phyloP scores from a whole-genome alignment of 495 filamentous ascomycete species.

The Aspergillus conjunctus region DNA sequence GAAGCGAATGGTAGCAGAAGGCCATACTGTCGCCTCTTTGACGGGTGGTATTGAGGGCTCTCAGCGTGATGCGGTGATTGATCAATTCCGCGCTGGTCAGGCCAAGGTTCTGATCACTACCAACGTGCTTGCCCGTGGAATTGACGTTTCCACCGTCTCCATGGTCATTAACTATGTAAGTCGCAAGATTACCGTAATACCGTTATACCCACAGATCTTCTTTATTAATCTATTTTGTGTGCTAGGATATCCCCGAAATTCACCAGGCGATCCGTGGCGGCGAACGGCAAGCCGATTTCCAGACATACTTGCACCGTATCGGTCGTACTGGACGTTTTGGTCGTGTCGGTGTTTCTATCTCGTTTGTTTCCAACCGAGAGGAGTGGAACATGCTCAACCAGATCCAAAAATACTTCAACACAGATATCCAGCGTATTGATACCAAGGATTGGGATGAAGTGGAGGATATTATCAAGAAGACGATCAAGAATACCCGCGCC shows the following conservation, averaged over 20 bases:
- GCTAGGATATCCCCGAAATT: conserved; percentile 59
- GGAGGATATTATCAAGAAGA: conserved; percentile 76
- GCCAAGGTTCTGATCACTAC: conserved; percentile 99
- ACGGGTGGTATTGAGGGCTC: conserved; percentile 82
- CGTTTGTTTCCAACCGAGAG: conserved; percentile 78
- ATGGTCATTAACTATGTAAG: conserved; percentile 94
- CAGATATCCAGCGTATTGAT: conserved; percentile 59
- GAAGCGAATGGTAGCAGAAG: conserved; percentile 79
- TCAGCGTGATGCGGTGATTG: conserved; percentile 82
- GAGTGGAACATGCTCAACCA: conserved; percentile 73
- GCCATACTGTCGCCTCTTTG: conserved; percentile 86
- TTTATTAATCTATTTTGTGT: conserved; percentile 14
- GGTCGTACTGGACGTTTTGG: conserved; percentile 97
- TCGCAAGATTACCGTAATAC: conserved; percentile 2
- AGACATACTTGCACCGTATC: conserved; percentile 98
- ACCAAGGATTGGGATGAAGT: conserved; percentile 82
- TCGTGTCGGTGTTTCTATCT: conserved; percentile 93
- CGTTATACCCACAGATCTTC: not conserved
- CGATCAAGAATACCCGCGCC: conserved; percentile 79
- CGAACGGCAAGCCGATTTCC: conserved; percentile 64
- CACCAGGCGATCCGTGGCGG: conserved; percentile 22
- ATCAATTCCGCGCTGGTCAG: conserved; percentile 79
- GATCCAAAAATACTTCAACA: conserved; percentile 73
- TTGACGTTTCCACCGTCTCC: conserved; percentile 94
- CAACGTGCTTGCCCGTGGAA: conserved; percentile 94